Base-by-base conservation (phyloP, 164 flowering plant species). In the Macadamia tetraphylla region DNA sequence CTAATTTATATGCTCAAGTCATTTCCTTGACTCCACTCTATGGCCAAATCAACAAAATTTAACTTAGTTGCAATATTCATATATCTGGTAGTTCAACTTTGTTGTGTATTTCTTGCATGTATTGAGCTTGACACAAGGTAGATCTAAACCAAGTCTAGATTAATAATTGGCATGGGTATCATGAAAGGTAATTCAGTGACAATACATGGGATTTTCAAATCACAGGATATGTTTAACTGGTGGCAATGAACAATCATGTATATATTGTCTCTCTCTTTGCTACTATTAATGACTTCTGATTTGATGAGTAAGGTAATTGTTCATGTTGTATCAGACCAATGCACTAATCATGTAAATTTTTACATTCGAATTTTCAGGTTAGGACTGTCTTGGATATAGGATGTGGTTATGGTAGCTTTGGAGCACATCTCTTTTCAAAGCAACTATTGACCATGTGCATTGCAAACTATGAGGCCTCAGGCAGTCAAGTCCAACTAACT, bases 391-490 rank as follows among this genome's bases (percentile, higher is more conserved):
- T 92, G 83, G 99, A 95, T 74, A 86, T 95, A 75, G 98, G 94
- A 46, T 95, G 99, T 77, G 99, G 99, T 17, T 95, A 86, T 81
- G 99, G 99, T 71, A 95, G 94, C 79, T 91, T 92, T 84, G 99
- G 98, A 67, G 99, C 98, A 49, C 97, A 91, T 81, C 91, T 95
- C 60, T 89, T 85, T 60, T 89, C 98, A 32, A 84, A 83, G 71
- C 85, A 91, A 67, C 75, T 95, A 31, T 72, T 92, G 70, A 92
- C 99, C 9, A 84, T 95, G 92, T 95, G 99, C 75, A 73, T 91
- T 65, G 99, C 99, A 61, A 85, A 81, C 66, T 91, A 88, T 72
- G 98, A 95, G 81, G 77, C 85, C 74, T 85, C 93, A 0, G 99
- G 99, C 48, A 95, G 98, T 81, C 98, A 95, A 82, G 98, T 95